These are phyloP conservation scores for Fagus crenata DNA, from an alignment of 306 rosid species.

Conservation along the genomic window DNA sequence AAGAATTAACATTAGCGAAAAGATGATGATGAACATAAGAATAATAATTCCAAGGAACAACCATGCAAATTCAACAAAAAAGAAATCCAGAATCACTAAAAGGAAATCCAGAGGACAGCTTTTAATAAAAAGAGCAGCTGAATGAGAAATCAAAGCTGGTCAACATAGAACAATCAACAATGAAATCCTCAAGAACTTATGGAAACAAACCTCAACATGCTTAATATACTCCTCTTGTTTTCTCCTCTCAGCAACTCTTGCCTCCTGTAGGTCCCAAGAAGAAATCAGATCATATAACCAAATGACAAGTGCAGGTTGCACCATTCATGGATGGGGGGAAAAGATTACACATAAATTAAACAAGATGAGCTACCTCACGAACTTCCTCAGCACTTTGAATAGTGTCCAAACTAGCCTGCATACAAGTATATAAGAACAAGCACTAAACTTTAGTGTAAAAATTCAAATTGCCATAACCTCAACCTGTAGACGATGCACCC, in stretches of 20 bases:
- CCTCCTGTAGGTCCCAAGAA: conserved; percentile 60
- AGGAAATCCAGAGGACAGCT: not conserved
- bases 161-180: not conserved
- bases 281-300: conserved; percentile 9
- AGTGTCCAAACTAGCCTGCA: conserved; percentile 83
- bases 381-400: conserved; percentile 80
- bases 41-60: not conserved
- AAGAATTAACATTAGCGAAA: not conserved
- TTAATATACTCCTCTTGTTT: conserved; percentile 73
- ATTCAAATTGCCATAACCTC: conserved; percentile 12
- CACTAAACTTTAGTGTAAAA: not conserved
- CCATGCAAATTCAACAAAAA: no score
- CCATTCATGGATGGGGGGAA: not conserved
- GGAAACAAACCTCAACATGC: conserved; percentile 66
- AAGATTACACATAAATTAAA: not conserved
- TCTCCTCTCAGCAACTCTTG: conserved; percentile 80
- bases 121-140: not conserved
- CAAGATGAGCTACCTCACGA: conserved; percentile 63
- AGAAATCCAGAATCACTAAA: not conserved
- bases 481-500: conserved; percentile 87
- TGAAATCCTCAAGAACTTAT: not conserved
- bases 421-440: conserved; percentile 35
- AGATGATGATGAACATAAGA: not conserved
- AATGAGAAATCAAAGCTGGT: not conserved
- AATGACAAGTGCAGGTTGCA: not conserved